These are phyloP conservation scores for Exutisphaerella laricina DNA, from an alignment of 2,329 filamentous ascomycete species.

Conservation along the genomic window DNA sequence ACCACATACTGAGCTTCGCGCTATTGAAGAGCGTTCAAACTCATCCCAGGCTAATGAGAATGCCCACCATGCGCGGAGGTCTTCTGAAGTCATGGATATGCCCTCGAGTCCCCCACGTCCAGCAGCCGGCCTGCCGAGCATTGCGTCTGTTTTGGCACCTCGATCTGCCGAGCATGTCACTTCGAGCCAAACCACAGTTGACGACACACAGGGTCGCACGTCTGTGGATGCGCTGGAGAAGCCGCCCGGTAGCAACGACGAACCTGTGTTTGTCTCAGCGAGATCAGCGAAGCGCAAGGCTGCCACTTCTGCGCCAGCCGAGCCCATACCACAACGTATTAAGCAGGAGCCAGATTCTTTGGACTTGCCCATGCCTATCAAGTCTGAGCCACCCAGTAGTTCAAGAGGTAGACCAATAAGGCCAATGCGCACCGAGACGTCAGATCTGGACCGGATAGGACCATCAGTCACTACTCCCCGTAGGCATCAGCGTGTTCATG, in stretches of 20 bases:
- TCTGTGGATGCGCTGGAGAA: constrained; percentile 6
- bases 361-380: constrained; percentile 31
- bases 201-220: constrained; percentile 16
- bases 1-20: not conserved
- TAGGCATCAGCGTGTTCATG: constrained; percentile 18
- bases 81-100: not conserved
- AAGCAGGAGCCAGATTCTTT: constrained; percentile 27
- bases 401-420: constrained; percentile 20
- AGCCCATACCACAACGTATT: constrained; percentile 21
- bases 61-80: too few relatives aligned
- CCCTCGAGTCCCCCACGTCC: constrained; percentile 6
- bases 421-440: constrained; percentile 35
- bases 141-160: not conserved
- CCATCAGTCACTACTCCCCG: constrained; percentile 33
- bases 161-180: constrained; percentile 10
- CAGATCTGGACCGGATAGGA: constrained; percentile 41
- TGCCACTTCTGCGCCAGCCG: constrained; percentile 14
- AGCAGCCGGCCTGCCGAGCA: not conserved
- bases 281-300: constrained; percentile 42
- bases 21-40: not conserved
- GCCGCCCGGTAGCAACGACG: constrained; percentile 33
- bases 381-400: constrained; percentile 38
- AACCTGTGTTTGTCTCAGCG: constrained; percentile 39
- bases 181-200: constrained; percentile 43
- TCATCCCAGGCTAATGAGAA: too few relatives aligned